Conservation (phyloP, 2,329 filamentous ascomycete species). For the Aspergillus pseudoterreus region DNA sequence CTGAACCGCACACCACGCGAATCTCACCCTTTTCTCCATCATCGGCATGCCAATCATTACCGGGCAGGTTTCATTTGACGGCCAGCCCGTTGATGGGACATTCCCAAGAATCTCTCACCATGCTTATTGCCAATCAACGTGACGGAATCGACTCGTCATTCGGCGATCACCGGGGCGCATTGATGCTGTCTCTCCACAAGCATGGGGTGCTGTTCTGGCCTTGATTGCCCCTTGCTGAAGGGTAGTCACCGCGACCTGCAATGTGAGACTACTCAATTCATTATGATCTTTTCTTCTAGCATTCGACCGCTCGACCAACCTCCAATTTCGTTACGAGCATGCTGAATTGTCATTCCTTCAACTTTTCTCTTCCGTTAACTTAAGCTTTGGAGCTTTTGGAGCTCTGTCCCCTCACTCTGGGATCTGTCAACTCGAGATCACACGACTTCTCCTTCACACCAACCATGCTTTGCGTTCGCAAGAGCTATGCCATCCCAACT, state of each 20-base stretch:
- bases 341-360: constrained; percentile 1
- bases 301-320: not conserved
- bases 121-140: constrained; percentile 7
- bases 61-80: constrained; percentile 5
- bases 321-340: constrained; percentile 4
- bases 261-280: not conserved
- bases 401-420: constrained; percentile 1
- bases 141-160: constrained; percentile 5
- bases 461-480: constrained; percentile 25
- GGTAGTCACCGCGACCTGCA: not conserved
- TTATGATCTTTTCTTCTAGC: not conserved
- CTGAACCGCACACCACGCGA: constrained; percentile 6
- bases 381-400: not conserved
- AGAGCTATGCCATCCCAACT: constrained; percentile 22
- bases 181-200: not conserved
- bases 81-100: constrained; percentile 7
- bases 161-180: constrained; percentile 14
- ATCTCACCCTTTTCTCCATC: constrained; percentile 4
- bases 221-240: not conserved
- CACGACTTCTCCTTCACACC: not conserved
- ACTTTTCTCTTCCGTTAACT: not conserved
- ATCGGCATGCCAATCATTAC: constrained; percentile 13
- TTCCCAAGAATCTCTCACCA: constrained; percentile 4
- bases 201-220: not conserved
- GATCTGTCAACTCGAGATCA: not conserved